Evolutionary conservation across 805 yeast species (phyloP).

Genomic region (Yarrowia sp.): DNA sequence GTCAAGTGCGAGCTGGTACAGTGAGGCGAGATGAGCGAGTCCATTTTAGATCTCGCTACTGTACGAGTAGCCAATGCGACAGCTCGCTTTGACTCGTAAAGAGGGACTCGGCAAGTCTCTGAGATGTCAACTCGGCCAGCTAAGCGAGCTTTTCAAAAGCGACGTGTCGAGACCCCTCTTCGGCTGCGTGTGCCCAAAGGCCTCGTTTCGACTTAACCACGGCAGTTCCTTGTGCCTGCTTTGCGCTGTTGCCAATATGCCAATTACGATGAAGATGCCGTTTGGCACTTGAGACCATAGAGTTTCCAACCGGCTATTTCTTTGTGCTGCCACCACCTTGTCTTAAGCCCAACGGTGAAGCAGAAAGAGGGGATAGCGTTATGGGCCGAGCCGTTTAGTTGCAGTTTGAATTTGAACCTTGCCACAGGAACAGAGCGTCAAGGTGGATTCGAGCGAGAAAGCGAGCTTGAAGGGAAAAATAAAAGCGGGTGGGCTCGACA

Average conservation of each 20-base stretch:
- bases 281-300: neutral
- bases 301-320: slow-evolving; percentile 12
- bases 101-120: too few relatives aligned
- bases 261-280: neutral
- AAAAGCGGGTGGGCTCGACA: neutral
- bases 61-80: too few relatives aligned
- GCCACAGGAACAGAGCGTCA: neutral
- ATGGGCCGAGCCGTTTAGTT: slow-evolving; percentile 36
- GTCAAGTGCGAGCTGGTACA: too few relatives aligned
- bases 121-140: neutral
- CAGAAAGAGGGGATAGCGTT: slow-evolving; percentile 38
- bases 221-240: slow-evolving; percentile 36
- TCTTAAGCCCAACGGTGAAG: slow-evolving; percentile 37
- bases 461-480: neutral
- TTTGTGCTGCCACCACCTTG: slow-evolving; percentile 8
- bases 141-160: neutral
- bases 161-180: neutral
- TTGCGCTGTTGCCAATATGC: slow-evolving; percentile 9
- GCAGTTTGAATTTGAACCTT: slow-evolving; percentile 27
- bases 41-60: too few relatives aligned
- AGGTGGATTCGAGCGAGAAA: neutral
- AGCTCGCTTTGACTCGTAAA: too few relatives aligned
- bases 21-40: too few relatives aligned
- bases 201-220: neutral
- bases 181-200: slow-evolving; percentile 3